Conservation (phyloP, 192 early-diverging fungal species). For the Allomyces arbusculus region DNA sequence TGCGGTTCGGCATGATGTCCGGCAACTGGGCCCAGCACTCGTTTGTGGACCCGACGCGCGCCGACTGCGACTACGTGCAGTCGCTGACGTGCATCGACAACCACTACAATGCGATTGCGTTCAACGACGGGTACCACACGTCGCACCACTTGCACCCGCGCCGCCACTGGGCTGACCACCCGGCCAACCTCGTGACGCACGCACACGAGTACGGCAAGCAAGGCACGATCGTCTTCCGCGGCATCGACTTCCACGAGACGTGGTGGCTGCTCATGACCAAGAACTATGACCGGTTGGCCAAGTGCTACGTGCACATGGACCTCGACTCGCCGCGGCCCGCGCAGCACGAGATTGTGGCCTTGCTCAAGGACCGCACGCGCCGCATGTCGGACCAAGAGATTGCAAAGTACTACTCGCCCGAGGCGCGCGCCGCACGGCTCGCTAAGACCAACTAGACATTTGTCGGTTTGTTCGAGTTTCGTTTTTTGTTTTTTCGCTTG, state of each 20-base stretch:
- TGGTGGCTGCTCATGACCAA: slow-evolving; percentile 12
- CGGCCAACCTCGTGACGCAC: slow-evolving; percentile 9
- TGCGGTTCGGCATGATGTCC: slow-evolving; percentile 18
- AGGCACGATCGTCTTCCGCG: slow-evolving; percentile 11
- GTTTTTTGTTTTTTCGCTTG: too few relatives aligned
- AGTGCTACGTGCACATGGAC: slow-evolving; percentile 8
- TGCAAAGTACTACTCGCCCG: slow-evolving; percentile 5
- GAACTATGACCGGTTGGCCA: slow-evolving; percentile 11
- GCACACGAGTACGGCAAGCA: slow-evolving; percentile 9
- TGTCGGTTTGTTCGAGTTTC: too few relatives aligned
- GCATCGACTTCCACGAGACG: slow-evolving; percentile 11
- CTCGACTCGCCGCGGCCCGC: background rate
- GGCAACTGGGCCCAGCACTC: slow-evolving; percentile 26
- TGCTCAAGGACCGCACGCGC: slow-evolving; percentile 8
- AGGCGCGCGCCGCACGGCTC: too few relatives aligned
- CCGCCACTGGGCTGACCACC: slow-evolving; percentile 22
- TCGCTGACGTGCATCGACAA: slow-evolving; percentile 13
- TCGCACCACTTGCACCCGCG: slow-evolving; percentile 22
- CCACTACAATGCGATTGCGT: slow-evolving; percentile 11
- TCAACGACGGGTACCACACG: slow-evolving; percentile 25
- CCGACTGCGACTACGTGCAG: slow-evolving; percentile 12
- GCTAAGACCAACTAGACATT: too few relatives aligned
- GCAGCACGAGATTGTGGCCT: slow-evolving; percentile 7
- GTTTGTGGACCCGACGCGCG: slow-evolving; percentile 14
- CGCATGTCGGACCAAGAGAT: slow-evolving; percentile 10